phyloP scores from a whole-genome alignment of 208 protist species.

The Phytomonas serpens region DNA sequence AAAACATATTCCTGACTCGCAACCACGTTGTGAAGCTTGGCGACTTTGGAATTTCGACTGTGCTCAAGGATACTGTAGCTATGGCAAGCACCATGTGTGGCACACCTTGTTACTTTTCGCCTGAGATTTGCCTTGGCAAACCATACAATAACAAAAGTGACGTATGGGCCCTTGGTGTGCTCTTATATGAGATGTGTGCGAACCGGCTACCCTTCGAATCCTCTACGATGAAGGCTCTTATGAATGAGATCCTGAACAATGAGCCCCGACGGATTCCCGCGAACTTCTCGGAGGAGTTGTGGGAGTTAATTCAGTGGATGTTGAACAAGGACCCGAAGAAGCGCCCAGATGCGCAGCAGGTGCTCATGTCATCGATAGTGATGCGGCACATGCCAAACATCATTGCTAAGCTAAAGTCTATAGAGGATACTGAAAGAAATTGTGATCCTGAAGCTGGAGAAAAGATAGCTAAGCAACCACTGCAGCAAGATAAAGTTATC shows the following conservation, averaged over 20 bases:
- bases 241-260: slow-evolving; percentile 78
- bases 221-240: slow-evolving; percentile 74
- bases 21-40: slow-evolving; percentile 87
- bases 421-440: slow-evolving; percentile 6
- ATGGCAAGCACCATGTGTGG: slow-evolving; percentile 93
- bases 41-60: slow-evolving; percentile 89
- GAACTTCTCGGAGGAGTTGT: slow-evolving; percentile 63
- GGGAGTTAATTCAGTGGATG: slow-evolving; percentile 59
- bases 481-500: not conserved
- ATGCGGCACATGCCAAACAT: slow-evolving; percentile 60
- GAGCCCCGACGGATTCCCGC: slow-evolving; percentile 63
- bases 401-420: slow-evolving; percentile 37
- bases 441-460: not conserved
- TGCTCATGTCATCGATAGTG: slow-evolving; percentile 59
- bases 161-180: slow-evolving; percentile 86
- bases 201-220: slow-evolving; percentile 77
- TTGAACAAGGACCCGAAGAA: slow-evolving; percentile 74
- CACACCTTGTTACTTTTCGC: slow-evolving; percentile 94
- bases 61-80: slow-evolving; percentile 76
- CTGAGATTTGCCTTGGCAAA: slow-evolving; percentile 88
- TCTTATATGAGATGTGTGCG: slow-evolving; percentile 84
- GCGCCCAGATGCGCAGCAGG: slow-evolving; percentile 71
- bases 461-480: not conserved
- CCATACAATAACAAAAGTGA: slow-evolving; percentile 94
- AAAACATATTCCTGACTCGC: slow-evolving; percentile 88